Evolutionary conservation across 306 rosid species (phyloP).

Genomic region (Citrullus colocynthis): DNA sequence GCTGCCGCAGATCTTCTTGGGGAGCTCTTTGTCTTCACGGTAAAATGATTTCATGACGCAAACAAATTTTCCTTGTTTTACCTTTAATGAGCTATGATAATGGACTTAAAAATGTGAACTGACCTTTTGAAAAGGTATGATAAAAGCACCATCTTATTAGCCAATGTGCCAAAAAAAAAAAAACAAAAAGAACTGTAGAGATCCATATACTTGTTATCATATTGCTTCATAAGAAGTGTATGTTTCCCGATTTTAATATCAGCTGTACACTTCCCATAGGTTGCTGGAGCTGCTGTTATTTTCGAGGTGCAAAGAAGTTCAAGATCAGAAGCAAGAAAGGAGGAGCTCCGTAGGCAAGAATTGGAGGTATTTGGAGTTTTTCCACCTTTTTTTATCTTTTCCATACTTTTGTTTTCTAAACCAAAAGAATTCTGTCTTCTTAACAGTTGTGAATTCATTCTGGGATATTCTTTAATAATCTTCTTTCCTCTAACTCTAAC

Average conservation of each 20-base stretch:
- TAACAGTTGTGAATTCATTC: not conserved
- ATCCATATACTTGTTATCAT: not conserved
- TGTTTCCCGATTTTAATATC: not conserved
- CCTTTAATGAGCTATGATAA: not conserved
- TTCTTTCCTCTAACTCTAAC: not conserved
- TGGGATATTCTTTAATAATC: not conserved
- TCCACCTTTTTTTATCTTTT: not conserved
- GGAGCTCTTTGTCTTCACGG: slow-evolving; percentile 64
- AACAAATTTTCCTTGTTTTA: not conserved
- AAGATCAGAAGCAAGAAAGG: slow-evolving; percentile 46
- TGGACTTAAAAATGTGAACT: not conserved
- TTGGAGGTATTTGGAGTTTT: slow-evolving; percentile 19
- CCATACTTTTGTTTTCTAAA: not conserved
- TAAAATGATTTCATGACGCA: slow-evolving; percentile 8
- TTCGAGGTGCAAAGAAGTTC: slow-evolving; percentile 47
- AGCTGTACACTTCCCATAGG: slow-evolving; percentile 12
- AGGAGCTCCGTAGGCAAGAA: slow-evolving; percentile 28
- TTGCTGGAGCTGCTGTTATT: slow-evolving; percentile 32
- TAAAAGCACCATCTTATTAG: not conserved
- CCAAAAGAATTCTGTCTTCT: not conserved
- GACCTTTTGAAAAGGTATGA: not conserved
- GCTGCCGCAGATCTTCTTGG: slow-evolving; percentile 76
- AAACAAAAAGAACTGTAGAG: not conserved
- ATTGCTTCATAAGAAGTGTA: not conserved
- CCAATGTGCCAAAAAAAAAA: not conserved